phyloP scores from a whole-genome alignment of 208 protist species.

The Willaertia magna region DNA sequence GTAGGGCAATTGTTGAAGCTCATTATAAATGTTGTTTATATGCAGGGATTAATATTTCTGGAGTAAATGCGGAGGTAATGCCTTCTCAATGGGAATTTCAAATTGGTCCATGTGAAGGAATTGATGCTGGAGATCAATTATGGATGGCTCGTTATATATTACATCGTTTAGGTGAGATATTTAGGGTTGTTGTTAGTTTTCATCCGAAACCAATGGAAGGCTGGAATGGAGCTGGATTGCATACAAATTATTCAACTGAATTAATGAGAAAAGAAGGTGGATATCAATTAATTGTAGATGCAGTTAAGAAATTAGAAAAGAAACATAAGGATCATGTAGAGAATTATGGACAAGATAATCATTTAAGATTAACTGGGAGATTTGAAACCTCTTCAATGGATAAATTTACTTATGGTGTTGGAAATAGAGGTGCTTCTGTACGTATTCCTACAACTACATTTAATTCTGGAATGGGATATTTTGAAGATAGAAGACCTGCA shows the following conservation, averaged over 20 bases:
- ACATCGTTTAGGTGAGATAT: constrained; percentile 53
- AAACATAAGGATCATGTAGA: constrained; percentile 59
- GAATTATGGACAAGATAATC: constrained; percentile 65
- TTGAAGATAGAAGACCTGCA: constrained; percentile 90
- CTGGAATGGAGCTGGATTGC: constrained; percentile 90
- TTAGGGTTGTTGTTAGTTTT: constrained; percentile 46
- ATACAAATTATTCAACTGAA: constrained; percentile 92
- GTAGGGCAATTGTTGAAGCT: constrained; percentile 62
- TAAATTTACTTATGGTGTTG: constrained; percentile 58
- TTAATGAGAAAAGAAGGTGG: constrained; percentile 60
- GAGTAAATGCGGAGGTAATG: constrained; percentile 90
- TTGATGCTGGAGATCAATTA: constrained; percentile 81
- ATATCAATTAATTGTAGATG: constrained; percentile 52
- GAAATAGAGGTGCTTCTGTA: constrained; percentile 71
- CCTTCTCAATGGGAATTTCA: constrained; percentile 95
- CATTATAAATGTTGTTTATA: constrained; percentile 54
- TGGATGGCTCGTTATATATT: constrained; percentile 76
- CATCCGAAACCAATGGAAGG: constrained; percentile 84
- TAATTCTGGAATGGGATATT: constrained; percentile 76
- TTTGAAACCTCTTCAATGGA: constrained; percentile 60
- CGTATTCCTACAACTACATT: constrained; percentile 81
- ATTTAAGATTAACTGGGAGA: constrained; percentile 59
- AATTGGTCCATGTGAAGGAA: constrained; percentile 71
- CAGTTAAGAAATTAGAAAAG: constrained; percentile 49
- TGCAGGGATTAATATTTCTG: constrained; percentile 55